Percentiles rank a stretch among this genome's conserved stretches.
phyloP scores from a whole-genome alignment of 805 yeast species.

The Pachysolen tannophilus region DNA sequence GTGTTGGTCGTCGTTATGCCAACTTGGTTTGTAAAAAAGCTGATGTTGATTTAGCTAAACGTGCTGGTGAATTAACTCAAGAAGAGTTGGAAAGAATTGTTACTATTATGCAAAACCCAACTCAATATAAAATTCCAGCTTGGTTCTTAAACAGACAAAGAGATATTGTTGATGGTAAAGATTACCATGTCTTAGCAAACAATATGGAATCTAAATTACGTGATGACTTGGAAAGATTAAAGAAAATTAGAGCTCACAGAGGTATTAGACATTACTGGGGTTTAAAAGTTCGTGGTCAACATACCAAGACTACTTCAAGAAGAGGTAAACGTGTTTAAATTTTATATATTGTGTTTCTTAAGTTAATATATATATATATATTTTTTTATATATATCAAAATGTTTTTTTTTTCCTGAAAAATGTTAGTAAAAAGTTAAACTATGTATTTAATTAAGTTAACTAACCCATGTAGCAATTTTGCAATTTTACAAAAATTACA shows the following conservation, averaged over 20 bases:
- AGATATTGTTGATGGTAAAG: constrained; percentile 98
- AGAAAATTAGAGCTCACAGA: constrained; percentile 99
- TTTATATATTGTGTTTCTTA: constrained; percentile 1
- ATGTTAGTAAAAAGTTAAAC: too few relatives aligned
- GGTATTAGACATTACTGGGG: constrained; percentile 99
- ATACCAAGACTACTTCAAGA: constrained; percentile 99
- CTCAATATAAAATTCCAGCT: constrained; percentile 98
- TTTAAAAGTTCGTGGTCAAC: constrained; percentile 99
- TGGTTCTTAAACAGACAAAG: constrained; percentile 99
- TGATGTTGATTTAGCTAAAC: constrained; percentile 95
- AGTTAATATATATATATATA: too few relatives aligned
- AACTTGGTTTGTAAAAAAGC: constrained; percentile 99
- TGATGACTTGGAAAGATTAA: constrained; percentile 99
- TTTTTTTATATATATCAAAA: too few relatives aligned
- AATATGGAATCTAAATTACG: constrained; percentile 98
- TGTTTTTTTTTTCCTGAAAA: too few relatives aligned
- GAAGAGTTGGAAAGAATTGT: constrained; percentile 99
- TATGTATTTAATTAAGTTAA: too few relatives aligned
- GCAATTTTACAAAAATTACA: too few relatives aligned
- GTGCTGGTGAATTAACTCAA: constrained; percentile 99
- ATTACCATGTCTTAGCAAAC: constrained; percentile 98
- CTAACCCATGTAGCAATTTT: too few relatives aligned
- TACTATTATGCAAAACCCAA: constrained; percentile 99
- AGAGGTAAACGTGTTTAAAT: constrained; percentile 45
- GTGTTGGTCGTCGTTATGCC: constrained; percentile 99